A percentile compares a stretch with the other conserved stretches of the same genome.
These are phyloP conservation scores for Pleoardoris graminearum DNA, from an alignment of 2,329 filamentous ascomycete species.

Conservation along the genomic window DNA sequence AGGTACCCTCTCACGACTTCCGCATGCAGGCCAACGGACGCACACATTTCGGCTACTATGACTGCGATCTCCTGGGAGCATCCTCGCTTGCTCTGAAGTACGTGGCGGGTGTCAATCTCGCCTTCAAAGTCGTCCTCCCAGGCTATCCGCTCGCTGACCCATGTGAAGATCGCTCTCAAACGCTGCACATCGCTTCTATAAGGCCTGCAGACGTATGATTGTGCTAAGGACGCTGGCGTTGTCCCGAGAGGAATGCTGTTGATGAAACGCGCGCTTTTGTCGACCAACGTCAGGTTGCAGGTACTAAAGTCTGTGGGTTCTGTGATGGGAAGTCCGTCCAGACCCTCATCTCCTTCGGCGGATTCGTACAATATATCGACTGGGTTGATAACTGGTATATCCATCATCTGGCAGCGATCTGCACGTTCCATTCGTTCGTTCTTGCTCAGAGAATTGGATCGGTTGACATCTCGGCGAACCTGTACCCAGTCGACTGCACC, in stretches of 20 bases:
- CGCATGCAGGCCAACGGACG: slow-evolving; percentile 81
- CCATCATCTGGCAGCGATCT: slow-evolving; percentile 93
- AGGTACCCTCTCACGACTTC: slow-evolving; percentile 89
- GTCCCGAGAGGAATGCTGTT: slow-evolving; percentile 79
- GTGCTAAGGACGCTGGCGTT: slow-evolving; percentile 79
- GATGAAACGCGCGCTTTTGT: slow-evolving; percentile 94
- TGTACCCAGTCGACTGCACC: slow-evolving; percentile 88
- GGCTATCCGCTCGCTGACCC: slow-evolving; percentile 90
- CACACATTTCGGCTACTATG: slow-evolving; percentile 91
- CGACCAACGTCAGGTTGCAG: slow-evolving; percentile 82
- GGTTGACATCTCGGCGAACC: slow-evolving; percentile 90
- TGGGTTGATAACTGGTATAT: slow-evolving; percentile 83
- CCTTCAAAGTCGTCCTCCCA: slow-evolving; percentile 96
- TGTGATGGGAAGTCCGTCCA: slow-evolving; percentile 79
- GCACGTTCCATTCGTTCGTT: slow-evolving; percentile 83
- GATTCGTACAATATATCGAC: slow-evolving; percentile 85
- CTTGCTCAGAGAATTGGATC: slow-evolving; percentile 88
- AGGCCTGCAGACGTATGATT: slow-evolving; percentile 89
- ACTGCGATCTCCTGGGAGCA: slow-evolving; percentile 88
- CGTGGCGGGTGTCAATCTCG: slow-evolving; percentile 78
- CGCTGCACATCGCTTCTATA: slow-evolving; percentile 94
- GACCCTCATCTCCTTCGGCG: slow-evolving; percentile 86
- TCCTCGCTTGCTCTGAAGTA: slow-evolving; percentile 80
- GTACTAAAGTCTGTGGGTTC: slow-evolving; percentile 80
- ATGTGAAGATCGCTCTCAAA: slow-evolving; percentile 92